These are phyloP conservation scores for Colletotrichum shisoi DNA, from an alignment of 2,329 filamentous ascomycete genomes.

Conservation along the genomic window DNA sequence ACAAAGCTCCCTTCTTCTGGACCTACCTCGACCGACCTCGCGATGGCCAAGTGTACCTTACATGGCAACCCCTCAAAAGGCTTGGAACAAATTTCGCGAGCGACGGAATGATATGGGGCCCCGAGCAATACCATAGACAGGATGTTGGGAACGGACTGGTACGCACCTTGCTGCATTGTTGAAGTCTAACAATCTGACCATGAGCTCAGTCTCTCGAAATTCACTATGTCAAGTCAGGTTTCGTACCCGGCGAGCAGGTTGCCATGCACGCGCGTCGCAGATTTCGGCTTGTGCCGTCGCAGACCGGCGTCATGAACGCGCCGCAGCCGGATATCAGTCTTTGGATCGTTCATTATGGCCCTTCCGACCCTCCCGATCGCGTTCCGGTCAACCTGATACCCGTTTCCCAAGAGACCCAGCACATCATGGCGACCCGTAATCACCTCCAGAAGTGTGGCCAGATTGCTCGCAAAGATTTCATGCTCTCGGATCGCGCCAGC, in stretches of 20 bases:
- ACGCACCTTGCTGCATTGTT: constrained; percentile 44
- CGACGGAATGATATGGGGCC: constrained; percentile 90
- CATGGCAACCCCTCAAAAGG: constrained; percentile 83
- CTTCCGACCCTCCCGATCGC: constrained; percentile 75
- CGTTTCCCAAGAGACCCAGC: constrained; percentile 67
- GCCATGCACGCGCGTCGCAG: constrained; percentile 82
- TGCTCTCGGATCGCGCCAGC: constrained; percentile 86
- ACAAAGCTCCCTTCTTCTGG: constrained; percentile 89
- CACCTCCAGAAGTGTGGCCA: constrained; percentile 79
- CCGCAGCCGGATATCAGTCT: constrained; percentile 79
- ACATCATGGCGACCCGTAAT: constrained; percentile 67
- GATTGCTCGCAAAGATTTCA: constrained; percentile 89
- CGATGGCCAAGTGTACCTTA: constrained; percentile 83
- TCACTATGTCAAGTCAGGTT: constrained; percentile 82
- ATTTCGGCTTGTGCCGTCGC: constrained; percentile 81
- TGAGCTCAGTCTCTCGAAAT: constrained; percentile 81
- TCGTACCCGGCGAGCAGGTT: constrained; percentile 75
- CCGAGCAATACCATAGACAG: constrained; percentile 78
- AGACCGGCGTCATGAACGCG: constrained; percentile 72
- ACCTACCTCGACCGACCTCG: constrained; percentile 84
- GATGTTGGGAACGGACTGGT: constrained; percentile 71
- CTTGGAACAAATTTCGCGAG: constrained; percentile 79
- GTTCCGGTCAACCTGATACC: constrained; percentile 74
- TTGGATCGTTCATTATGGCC: constrained; percentile 91
- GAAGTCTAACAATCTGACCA: constrained; percentile 1